These are phyloP conservation scores for Tillandsia leiboldiana DNA, from an alignment of 176 grass and related monocot genomes.

Conservation along the genomic window DNA sequence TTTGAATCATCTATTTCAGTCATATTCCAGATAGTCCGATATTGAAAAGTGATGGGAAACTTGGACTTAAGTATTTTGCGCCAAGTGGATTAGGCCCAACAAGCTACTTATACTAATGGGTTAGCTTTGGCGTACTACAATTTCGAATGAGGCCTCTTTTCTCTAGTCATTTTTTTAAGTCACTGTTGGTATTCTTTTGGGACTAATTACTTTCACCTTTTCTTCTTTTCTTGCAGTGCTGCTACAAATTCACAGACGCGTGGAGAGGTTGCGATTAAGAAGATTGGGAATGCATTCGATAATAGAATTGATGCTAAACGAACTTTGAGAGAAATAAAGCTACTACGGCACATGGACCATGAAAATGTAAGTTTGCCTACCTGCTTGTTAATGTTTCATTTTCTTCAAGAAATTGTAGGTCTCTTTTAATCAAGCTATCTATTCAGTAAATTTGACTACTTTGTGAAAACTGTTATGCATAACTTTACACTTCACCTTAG, in stretches of 20 bases:
- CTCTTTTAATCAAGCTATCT: slow-evolving; percentile 8
- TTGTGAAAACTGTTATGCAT: not conserved
- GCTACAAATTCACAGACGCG: slow-evolving; percentile 70
- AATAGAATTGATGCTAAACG: slow-evolving; percentile 90
- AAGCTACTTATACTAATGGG: no score
- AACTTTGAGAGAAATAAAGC: slow-evolving; percentile 91
- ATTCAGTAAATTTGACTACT: slow-evolving; percentile 16
- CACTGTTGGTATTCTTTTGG: no score
- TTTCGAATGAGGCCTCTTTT: no score
- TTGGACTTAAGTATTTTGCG: no score
- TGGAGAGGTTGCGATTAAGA: slow-evolving; percentile 93
- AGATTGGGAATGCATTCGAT: slow-evolving; percentile 97
- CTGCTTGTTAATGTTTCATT: not conserved
- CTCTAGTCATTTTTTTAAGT: no score
- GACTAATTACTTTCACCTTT: not conserved
- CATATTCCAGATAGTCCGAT: no score
- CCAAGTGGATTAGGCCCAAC: no score
- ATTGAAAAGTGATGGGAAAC: no score
- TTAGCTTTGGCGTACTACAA: no score
- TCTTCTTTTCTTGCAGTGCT: slow-evolving; percentile 37
- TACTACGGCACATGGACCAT: slow-evolving; percentile 93
- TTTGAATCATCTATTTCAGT: no score
- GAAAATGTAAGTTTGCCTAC: slow-evolving; percentile 57
- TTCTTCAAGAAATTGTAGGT: not conserved
- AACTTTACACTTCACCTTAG: not conserved